Base-by-base conservation (phyloP, 2,329 filamentous ascomycete genomes). In the Aspergillus sp. region DNA sequence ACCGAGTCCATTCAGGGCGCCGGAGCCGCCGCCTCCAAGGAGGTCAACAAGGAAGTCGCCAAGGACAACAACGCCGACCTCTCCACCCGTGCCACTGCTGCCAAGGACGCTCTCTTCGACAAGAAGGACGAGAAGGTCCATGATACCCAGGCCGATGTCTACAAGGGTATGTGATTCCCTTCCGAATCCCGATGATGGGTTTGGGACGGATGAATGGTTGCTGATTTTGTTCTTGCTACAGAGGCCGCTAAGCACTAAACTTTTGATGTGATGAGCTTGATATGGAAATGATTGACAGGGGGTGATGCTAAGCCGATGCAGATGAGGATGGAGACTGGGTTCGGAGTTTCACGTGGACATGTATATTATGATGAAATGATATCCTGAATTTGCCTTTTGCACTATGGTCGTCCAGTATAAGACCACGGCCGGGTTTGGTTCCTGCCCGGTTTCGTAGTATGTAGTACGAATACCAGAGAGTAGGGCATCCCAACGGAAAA, bases 21-120 rank as follows among this genome's bases (percentile, higher is more conserved):
- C n/a, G 53, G 53, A 17, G 41, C 53, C 23, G 13, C 23, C 4
- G 41, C 53, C 53, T 54, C 53, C 13, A 54, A 54, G 53, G 53
- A 54, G 53, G 53, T 54, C 23, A 54, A 54, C 53, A 54, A 54
- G 41, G 53, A 54, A 8, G 53, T 54, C 17, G 53, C 53, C n/a
- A 54, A 54, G 53, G 53, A 54, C 25, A 47, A 47, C 41, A 47
- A 54, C 38, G 53, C 23, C 22, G 53, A 54, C 41, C 1, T 54
- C 7, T n/a, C 17, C 25, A 54, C 53, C 3, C 53, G 53, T 22
- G 53, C 41, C 25, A 54, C 53, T 31, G 53, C 53, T 22, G 53
- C 53, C 41, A 54, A 54, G 41, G 53, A 54, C 53, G 53, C 53
- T 9, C 17, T 54, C 41, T 54, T 54, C 41, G 53, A 54, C 53